Evolutionary conservation across 805 yeast genomes (phyloP), one percentile per base, ranked within the genome.

Genomic region (Limtongia smithiae): DNA sequence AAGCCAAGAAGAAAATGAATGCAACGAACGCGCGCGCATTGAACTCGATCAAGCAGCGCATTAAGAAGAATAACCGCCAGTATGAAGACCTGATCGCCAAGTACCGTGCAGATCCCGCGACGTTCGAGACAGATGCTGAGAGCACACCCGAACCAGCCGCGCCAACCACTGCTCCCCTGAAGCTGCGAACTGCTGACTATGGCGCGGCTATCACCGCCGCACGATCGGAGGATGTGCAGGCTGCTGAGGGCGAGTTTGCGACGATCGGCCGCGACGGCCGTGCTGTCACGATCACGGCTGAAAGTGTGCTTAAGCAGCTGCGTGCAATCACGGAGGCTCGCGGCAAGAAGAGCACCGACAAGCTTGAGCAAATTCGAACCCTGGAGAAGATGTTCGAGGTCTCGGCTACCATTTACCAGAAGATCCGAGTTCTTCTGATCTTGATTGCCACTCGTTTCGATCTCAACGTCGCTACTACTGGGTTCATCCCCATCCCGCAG

Each of bases 281-380:
- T 58, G 60, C 63, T 3, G 56, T 60, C 37, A 65, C 60, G 35
- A 59, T 65, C 38, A 55, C 71, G n/a, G 51, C 70, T 49, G 74
- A 71, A 15, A 76, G 73, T 48, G 81, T 89, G 48, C 88, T 90
- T 73, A 73, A 81, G 49, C 79, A 85, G 31, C 75, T 93, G 66
- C 78, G 83, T 66, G 69, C 80, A 46, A 81, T 93, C 49, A 72
- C 85, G 52, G 97, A 93, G 69, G 76, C 89, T 42, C 83, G 98
- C 72, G 98, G 98, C 74, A 90, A 90, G 76, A 91, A 87, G 75
- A 89, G 87, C 67, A 84, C 88, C 55, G 96, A 91, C 68, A 80
- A 82, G 57, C 68, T 66, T 55, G 95, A 86, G 68, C 95, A 91
- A 69, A 79, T 89, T 57, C 71, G 72, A 48, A 73, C 76, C 38